Evolutionary conservation across 257 asterid species (phyloP).

Genomic region (Solanum ahanhuiri): DNA sequence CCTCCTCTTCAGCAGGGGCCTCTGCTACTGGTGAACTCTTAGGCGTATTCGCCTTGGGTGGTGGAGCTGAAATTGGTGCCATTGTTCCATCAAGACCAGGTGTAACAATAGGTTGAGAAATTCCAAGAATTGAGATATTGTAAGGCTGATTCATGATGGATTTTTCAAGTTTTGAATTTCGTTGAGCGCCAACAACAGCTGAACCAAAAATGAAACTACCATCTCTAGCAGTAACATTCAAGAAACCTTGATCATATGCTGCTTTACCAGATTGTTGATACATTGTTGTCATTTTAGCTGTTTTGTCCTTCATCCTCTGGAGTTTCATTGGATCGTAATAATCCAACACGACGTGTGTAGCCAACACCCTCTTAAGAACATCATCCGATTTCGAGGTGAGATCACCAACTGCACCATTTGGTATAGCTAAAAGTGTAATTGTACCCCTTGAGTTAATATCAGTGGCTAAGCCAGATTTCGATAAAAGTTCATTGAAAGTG

Average conservation of each 20-base stretch:
- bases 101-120: slow-evolving; percentile 35
- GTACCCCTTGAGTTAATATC: slow-evolving; percentile 37
- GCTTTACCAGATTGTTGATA: slow-evolving; percentile 36
- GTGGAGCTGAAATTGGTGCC: slow-evolving; percentile 13
- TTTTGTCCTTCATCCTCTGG: slow-evolving; percentile 18
- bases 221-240: slow-evolving; percentile 25
- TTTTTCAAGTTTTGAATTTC: slow-evolving; percentile 12
- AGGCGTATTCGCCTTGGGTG: slow-evolving; percentile 21
- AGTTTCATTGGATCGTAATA: slow-evolving; percentile 55
- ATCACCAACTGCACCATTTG: slow-evolving; percentile 27
- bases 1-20: not conserved
- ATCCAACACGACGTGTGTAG: slow-evolving; percentile 59
- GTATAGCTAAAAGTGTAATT: slow-evolving; percentile 56
- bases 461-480: slow-evolving; percentile 21
- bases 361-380: slow-evolving; percentile 26
- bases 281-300: slow-evolving; percentile 37
- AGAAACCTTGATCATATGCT: slow-evolving; percentile 36
- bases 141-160: slow-evolving; percentile 39
- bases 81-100: slow-evolving; percentile 41
- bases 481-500: slow-evolving; percentile 30
- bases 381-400: slow-evolving; percentile 26
- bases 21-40: slow-evolving; percentile 3
- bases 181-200: slow-evolving; percentile 31
- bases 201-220: slow-evolving; percentile 51
- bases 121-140: slow-evolving; percentile 48